Conservation (phyloP, 352 stramenopile species). For the Phytopythium montanum region DNA sequence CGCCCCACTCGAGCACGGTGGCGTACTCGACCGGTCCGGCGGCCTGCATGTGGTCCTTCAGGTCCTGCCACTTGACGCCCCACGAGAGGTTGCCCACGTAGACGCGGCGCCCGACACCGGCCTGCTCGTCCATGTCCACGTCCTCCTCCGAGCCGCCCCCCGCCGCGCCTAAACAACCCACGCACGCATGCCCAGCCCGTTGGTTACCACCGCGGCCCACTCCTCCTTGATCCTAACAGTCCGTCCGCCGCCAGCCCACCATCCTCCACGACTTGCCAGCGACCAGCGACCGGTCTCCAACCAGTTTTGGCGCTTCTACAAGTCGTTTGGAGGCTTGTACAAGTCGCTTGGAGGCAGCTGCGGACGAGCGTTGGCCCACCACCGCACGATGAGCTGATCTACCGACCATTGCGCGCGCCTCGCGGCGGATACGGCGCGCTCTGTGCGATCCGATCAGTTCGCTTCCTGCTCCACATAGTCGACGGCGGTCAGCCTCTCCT, state of each 20-base stretch:
- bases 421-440: constrained; percentile 46
- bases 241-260: not conserved
- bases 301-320: not conserved
- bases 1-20: constrained; percentile 56
- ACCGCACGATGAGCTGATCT: not conserved
- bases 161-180: not conserved
- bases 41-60: constrained; percentile 81
- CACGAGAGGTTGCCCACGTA: constrained; percentile 88
- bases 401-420: constrained; percentile 20
- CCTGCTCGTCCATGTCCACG: constrained; percentile 26
- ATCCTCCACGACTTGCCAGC: not conserved
- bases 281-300: not conserved
- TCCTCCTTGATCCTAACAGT: no score
- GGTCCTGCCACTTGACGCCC: constrained; percentile 74
- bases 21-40: constrained; percentile 67
- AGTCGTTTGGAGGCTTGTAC: not conserved
- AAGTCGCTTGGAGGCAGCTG: not conserved
- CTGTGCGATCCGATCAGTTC: constrained; percentile 55
- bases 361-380: not conserved
- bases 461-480: constrained; percentile 39
- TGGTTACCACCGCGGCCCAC: constrained; percentile 5
- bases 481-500: constrained; percentile 14
- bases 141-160: constrained; percentile 11
- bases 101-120: constrained; percentile 38
- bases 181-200: constrained; percentile 1